Conservation (phyloP, 2,329 filamentous ascomycete species). For the Ophiosphaerella herpotricha region DNA sequence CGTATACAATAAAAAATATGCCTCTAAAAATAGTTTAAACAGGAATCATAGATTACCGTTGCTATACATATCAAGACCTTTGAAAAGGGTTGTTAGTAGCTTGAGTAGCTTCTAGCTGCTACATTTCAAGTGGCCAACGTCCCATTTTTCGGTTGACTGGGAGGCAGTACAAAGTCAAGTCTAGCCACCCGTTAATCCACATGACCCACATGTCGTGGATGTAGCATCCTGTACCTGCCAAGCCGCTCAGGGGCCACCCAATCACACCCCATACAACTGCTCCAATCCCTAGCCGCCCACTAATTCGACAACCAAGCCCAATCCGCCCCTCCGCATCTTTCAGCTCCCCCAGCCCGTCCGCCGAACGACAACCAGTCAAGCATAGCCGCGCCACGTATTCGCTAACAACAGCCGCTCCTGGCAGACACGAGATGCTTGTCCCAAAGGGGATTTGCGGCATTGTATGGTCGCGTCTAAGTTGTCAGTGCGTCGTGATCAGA, state of each 20-base stretch:
- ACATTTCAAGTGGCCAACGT: no score
- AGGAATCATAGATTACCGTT: no score
- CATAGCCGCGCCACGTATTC: not conserved
- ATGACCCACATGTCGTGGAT: not conserved
- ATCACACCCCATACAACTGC: not conserved
- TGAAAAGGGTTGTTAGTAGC: no score
- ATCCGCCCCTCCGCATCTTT: not conserved
- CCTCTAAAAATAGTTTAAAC: no score
- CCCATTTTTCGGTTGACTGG: not conserved
- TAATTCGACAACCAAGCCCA: not conserved
- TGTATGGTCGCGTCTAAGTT: not conserved
- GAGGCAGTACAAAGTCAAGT: not conserved
- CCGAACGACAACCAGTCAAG: not conserved
- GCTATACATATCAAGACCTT: no score
- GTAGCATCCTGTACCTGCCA: conserved; percentile 2
- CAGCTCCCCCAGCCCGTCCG: not conserved
- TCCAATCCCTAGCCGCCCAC: not conserved
- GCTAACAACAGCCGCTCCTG: not conserved
- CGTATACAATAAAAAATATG: no score
- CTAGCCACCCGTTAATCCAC: not conserved
- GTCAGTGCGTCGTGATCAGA: not conserved
- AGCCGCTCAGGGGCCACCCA: conserved; percentile 4
- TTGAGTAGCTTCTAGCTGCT: no score
- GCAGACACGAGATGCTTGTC: conserved; percentile 1
- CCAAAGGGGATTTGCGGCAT: not conserved